Evolutionary conservation across 1,284 basidiomycete genomes (phyloP), one percentile per base, ranked within the genome.

Genomic region (Somion occarium): DNA sequence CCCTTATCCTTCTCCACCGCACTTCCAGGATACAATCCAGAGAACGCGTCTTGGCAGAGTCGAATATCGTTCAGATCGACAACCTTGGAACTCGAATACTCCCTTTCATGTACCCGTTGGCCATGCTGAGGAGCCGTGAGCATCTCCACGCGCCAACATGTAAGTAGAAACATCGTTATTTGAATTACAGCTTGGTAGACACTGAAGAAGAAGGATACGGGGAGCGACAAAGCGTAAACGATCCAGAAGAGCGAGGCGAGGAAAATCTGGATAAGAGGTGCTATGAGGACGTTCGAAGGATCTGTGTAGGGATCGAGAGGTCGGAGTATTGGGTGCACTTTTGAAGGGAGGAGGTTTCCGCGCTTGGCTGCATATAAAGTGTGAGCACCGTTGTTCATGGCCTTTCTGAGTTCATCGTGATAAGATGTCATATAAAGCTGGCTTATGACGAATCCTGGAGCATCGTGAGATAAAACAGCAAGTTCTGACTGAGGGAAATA

Each of bases 371-470:
- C 57, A 26, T 30, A 25, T 23, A 63, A 38, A 43, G 57, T 56
- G 50, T 53, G 44, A 0, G 57, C 51, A 1, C 53, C 48, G 5
- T 42, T 30, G 24, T 53, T 48, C 60, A 64, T 63, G 46, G 56
- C 49, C 20, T 61, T 47, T 1, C 55, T 44, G 11, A 64, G 53
- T 23, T 60, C 59, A 13, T 61, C 59, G 48, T 59, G 58, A 50
- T 62, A 64, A 9, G 64, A 65, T 2, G 64, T 66, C 48, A 64
- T 58, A 49, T 60, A 64, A 3, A 66, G 55, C 49, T 67, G 63
- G 46, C 64, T 65, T 34, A 67, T 59, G 11, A 67, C 61, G 42
- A 67, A 65, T 1, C 65, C 58, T 57, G 25, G 27, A 20, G 20
- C 25, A 44, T 20, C 18, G 41, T 34, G 11, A 41, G 25, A 38